phyloP scores from a whole-genome alignment of 106 monocot genomes.

The Platanthera guangdongensis region DNA sequence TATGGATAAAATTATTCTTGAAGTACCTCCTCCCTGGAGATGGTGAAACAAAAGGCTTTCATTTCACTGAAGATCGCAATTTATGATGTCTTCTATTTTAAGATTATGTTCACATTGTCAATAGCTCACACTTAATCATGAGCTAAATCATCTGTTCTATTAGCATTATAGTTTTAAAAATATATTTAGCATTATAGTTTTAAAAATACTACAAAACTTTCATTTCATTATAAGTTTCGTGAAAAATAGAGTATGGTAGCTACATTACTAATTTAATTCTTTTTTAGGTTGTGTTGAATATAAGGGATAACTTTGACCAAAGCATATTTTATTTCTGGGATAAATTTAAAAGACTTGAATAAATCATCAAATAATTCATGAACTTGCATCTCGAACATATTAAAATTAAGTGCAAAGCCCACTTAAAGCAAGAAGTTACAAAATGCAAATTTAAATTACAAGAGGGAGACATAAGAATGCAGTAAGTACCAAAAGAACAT shows the following conservation, averaged over 20 bases:
- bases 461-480: neutral
- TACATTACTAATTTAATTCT: neutral
- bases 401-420: neutral
- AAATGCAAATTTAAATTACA: neutral
- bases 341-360: no score
- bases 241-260: neutral
- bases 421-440: neutral
- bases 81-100: neutral
- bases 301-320: neutral
- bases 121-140: neutral
- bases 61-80: neutral
- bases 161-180: neutral
- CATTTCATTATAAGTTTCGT: neutral
- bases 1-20: conserved; percentile 17
- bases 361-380: neutral
- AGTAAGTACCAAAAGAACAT: neutral
- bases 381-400: neutral
- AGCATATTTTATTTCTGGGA: neutral
- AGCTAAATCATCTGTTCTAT: neutral
- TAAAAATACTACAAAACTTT: neutral
- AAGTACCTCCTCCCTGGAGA: conserved; percentile 28
- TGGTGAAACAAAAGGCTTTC: neutral
- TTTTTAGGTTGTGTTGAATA: neutral
- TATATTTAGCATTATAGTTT: neutral
- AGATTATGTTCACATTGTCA: neutral